Conservation (phyloP, 208 protist genomes). For the Leishmania braziliensis region DNA sequence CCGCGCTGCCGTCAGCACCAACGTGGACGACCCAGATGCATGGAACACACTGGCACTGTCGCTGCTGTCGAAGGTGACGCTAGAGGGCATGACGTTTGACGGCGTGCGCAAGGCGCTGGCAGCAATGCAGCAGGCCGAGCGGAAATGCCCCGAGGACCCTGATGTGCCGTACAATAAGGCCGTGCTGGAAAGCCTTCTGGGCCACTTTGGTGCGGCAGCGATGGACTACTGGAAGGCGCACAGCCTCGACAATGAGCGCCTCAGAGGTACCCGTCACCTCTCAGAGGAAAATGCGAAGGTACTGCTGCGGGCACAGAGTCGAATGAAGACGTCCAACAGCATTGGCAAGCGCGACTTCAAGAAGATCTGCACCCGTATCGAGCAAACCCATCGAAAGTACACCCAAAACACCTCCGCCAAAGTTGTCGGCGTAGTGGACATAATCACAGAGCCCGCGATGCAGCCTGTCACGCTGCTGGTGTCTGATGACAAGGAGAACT, state of each 20-base stretch:
- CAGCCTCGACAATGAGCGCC: conserved; percentile 53
- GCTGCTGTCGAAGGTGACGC: conserved; percentile 62
- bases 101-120: conserved; percentile 45
- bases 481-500: conserved; percentile 45
- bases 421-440: conserved; percentile 61
- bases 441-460: conserved; percentile 66
- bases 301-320: conserved; percentile 40
- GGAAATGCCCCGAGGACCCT: conserved; percentile 50
- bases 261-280: conserved; percentile 47
- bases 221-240: conserved; percentile 55
- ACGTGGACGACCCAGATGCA: conserved; percentile 54
- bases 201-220: conserved; percentile 65
- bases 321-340: conserved; percentile 47
- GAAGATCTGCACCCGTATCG: conserved; percentile 40
- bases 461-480: conserved; percentile 68
- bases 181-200: conserved; percentile 70
- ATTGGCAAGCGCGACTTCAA: conserved; percentile 66
- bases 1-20: conserved; percentile 51
- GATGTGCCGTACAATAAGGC: conserved; percentile 86
- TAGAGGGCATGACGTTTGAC: conserved; percentile 53
- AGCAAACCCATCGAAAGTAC: conserved; percentile 55
- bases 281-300: conserved; percentile 57
- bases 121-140: conserved; percentile 68
- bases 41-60: conserved; percentile 78
- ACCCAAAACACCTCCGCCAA: conserved; percentile 20